Conservation (phyloP, 441 rosid species). For the Manihot esculenta region DNA sequence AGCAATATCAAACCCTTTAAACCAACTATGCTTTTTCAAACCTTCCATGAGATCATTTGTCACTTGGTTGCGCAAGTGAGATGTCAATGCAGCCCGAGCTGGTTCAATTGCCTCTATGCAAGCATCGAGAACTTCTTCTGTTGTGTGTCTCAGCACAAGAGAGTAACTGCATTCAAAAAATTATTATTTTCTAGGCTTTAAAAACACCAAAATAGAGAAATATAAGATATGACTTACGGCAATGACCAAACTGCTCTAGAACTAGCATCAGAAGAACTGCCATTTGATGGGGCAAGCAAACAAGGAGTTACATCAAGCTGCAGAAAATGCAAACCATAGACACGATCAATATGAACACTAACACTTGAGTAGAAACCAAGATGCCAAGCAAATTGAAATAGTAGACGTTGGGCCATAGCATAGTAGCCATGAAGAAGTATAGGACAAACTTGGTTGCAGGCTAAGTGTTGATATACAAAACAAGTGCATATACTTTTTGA, state of each 20-base stretch:
- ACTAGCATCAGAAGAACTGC: conserved; percentile 41
- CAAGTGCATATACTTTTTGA: neutral
- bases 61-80: conserved; percentile 77
- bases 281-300: conserved; percentile 63
- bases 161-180: conserved; percentile 64
- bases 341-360: conserved; percentile 13
- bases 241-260: conserved; percentile 68
- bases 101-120: conserved; percentile 91
- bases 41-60: conserved; percentile 70
- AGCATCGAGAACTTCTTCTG: conserved; percentile 91
- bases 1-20: conserved; percentile 75
- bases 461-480: neutral
- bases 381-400: conserved; percentile 1
- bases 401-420: neutral
- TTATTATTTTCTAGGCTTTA: conserved; percentile 16
- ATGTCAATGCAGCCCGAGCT: conserved; percentile 73
- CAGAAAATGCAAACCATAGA: conserved; percentile 34
- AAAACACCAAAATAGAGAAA: conserved; percentile 1
- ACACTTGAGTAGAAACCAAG: conserved; percentile 10
- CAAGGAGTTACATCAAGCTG: conserved; percentile 93
- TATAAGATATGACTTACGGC: conserved; percentile 62
- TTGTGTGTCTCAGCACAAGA: conserved; percentile 93
- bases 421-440: neutral
- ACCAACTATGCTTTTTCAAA: conserved; percentile 67
- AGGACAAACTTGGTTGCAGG: neutral